Base-by-base conservation (phyloP, 495 filamentous ascomycete genomes). In the Hypomontagnella monticulosa region DNA sequence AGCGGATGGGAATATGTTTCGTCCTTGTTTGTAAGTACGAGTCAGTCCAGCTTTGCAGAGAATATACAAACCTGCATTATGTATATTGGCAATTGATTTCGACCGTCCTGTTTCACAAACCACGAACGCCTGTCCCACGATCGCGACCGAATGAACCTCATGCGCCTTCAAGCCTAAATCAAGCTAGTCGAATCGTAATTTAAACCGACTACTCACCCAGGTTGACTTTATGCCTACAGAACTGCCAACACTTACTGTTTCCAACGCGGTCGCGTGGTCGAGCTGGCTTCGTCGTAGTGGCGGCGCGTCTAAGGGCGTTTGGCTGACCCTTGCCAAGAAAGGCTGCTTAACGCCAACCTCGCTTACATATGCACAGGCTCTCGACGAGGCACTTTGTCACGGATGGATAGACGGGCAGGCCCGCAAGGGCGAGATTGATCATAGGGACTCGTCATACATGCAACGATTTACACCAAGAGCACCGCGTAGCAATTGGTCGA, bases 331-430 rank as follows among this genome's bases (percentile, higher is more conserved):
- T 46, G 79, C 80, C 66, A 86, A 85, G 61, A 86, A 85, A 55
- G 54, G 18, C 80, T 8, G 67, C 67, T 2, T n/a, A n/a, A 72
- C 75, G 19, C 61, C 74, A 0, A 72, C 70, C 27, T 84, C 83
- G 0, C 73, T 86, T 12, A 79, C 78, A n/a, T 78, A 83, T 27
- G 74, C 78, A 10, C 78, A 85, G 62, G 85, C 85, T 7, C 78
- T 86, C 30, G 81, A 87, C 73, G 69, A 75, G 20, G 83, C 84
- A 5, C 72, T 87, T 2, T 87, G 85, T 63, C 82, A 81, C 60
- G 84, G 85, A 5, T 87, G 85, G 85, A 87, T 87, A 50, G 84
- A 87, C 67, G 84, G 84, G 3, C 84, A 84, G 47, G 77, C 73
- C 0, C 69, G 74, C 12, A 79, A 80, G 19, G 55, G 67, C 16